Percentiles rank a stretch among this genome's conserved stretches.
phyloP scores from a whole-genome alignment of 169 alveolate genomes.

The Besnoitia besnoiti region DNA sequence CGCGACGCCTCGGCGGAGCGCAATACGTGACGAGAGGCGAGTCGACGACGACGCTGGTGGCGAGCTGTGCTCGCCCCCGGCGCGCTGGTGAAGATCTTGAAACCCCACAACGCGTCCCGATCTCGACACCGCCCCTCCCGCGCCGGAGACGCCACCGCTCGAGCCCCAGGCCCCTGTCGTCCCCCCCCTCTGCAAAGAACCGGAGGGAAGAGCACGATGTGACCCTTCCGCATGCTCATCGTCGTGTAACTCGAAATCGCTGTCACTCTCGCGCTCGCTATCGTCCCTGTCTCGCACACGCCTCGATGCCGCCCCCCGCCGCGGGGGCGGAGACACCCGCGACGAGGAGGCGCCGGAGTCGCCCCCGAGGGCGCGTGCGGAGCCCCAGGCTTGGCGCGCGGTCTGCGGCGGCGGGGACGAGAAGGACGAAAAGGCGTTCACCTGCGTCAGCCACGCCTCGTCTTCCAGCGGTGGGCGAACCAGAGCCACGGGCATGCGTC shows the following conservation, averaged over 20 bases:
- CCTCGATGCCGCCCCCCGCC: neutral
- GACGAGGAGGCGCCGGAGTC: neutral
- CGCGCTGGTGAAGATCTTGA: neutral
- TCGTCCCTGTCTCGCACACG: constrained; percentile 8
- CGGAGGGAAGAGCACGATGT: neutral
- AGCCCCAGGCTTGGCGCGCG: neutral
- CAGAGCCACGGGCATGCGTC: constrained; percentile 31
- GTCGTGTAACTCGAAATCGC: constrained; percentile 2
- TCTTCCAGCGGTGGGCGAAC: constrained; percentile 11
- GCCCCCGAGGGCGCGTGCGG: too few relatives aligned
- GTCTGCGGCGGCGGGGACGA: neutral
- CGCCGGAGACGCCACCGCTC: neutral
- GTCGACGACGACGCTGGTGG: neutral
- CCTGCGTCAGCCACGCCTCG: constrained; percentile 23
- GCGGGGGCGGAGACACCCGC: constrained; percentile 22
- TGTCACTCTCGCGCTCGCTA: constrained; percentile 9
- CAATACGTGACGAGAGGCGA: neutral
- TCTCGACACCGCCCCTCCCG: neutral
- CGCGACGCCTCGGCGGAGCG: neutral
- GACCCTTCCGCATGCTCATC: neutral
- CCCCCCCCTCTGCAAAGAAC: neutral
- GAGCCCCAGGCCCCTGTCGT: neutral
- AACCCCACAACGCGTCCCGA: constrained; percentile 9
- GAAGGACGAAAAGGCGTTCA: neutral
- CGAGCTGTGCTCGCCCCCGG: neutral